Base-by-base conservation (phyloP, 257 asterid genomes). In the Nemophila menziesii region DNA sequence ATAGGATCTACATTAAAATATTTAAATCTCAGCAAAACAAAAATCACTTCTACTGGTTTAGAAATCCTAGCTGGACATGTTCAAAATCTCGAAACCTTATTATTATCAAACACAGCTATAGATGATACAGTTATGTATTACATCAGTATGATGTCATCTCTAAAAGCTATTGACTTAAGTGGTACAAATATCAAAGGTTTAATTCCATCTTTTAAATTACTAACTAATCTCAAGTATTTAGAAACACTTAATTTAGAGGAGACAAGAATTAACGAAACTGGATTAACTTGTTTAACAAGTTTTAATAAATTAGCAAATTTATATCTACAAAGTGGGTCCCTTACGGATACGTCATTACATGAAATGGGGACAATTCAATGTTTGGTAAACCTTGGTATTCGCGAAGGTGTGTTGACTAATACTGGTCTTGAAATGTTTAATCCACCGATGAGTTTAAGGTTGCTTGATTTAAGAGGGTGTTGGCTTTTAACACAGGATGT, bases 401-500 rank as follows among this genome's bases (percentile, higher is more conserved):
- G 72, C 42, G 83, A 79, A 63, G 80, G 77, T 22, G 74, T 85
- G 49, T 60, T 85, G 56, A 76, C 83, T 5, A 48, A 67, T 70
- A 39, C 71, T 1, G 96, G 92, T 44, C 70, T 89, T 17, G 36
- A 58, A 36, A 44, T 38, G 16, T 80, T 84, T 27, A 24, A 49
- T 50, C 93, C 94, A 20, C 83, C 89, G 12, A 52, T 74, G 33
- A 48, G 63, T n/a, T 49, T 90, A 61, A 58, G 50, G 61, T 66
- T 68, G 41, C 68, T 90, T 48, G 98, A 90, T 69, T 74, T 85
- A 55, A 67, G 71, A 52, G 98, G 96, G 44, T 78, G 94, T 68
- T 85, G 98, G 98, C 83, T 90, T 23, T 38, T 90, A 58, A 78
- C 94, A 0, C 52, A 64, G 61, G 85, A 72, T 18, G 64, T 15